These are phyloP conservation scores for Neurospora sp. DNA, from an alignment of 495 filamentous ascomycete species.

Conservation along the genomic window DNA sequence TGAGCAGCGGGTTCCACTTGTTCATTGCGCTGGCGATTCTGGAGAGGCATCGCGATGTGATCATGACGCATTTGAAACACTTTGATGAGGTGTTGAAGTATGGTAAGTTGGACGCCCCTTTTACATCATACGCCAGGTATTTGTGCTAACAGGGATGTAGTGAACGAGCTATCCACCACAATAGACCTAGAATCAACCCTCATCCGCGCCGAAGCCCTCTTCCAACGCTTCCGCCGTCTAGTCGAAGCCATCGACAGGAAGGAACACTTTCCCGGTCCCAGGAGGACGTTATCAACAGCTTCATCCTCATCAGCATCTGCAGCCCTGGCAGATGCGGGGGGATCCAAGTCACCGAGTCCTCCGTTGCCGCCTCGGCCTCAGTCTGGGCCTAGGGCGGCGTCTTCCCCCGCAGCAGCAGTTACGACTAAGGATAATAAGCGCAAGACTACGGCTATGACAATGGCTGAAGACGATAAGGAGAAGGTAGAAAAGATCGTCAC, in stretches of 20 bases:
- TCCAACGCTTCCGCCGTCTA: slow-evolving; percentile 73
- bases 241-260: slow-evolving; percentile 86
- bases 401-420: background rate
- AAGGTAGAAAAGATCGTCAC: slow-evolving; percentile 57
- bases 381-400: background rate
- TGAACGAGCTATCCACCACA: slow-evolving; percentile 88
- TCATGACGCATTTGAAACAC: slow-evolving; percentile 86
- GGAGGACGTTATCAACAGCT: slow-evolving; percentile 19
- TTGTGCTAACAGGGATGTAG: slow-evolving; percentile 25
- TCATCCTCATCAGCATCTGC: slow-evolving; percentile 8
- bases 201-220: slow-evolving; percentile 78
- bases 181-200: slow-evolving; percentile 82
- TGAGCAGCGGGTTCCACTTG: slow-evolving; percentile 81
- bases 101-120: slow-evolving; percentile 39
- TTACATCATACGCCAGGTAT: background rate
- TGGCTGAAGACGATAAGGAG: slow-evolving; percentile 22
- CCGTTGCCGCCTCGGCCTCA: background rate
- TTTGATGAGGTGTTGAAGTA: slow-evolving; percentile 99
- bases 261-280: slow-evolving; percentile 60
- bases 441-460: slow-evolving; percentile 5
- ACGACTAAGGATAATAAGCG: slow-evolving; percentile 5
- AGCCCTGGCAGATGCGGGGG: background rate
- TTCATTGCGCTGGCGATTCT: slow-evolving; percentile 90
- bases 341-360: background rate
- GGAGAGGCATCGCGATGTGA: slow-evolving; percentile 89